Conservation (phyloP, 768 basidiomycete genomes). For the Tricholoma sp. region DNA sequence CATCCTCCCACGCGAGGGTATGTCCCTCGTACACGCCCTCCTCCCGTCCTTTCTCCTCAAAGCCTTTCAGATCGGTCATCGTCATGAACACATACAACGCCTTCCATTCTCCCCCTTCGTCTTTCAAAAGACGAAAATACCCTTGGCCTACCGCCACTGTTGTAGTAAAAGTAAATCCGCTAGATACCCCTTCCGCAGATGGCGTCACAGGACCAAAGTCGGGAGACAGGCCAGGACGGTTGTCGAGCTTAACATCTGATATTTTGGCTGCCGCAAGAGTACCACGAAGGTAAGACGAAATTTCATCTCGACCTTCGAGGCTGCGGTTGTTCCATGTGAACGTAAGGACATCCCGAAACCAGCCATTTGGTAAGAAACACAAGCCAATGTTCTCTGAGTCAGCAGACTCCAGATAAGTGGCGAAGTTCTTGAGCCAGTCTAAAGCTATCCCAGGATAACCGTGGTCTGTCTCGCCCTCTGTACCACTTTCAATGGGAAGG, state of each 20-base stretch:
- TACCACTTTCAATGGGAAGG: background rate
- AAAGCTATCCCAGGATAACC: background rate
- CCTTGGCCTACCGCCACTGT: conserved; percentile 27
- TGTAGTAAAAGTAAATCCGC: conserved; percentile 34
- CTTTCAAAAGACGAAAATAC: conserved; percentile 26
- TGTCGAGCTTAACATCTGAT: conserved; percentile 22
- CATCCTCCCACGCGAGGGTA: conserved; percentile 29
- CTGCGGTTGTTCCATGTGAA: conserved; percentile 41
- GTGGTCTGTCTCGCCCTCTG: background rate
- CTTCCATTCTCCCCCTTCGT: conserved; percentile 24
- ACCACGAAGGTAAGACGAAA: conserved; percentile 25
- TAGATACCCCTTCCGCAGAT: conserved; percentile 22
- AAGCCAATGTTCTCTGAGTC: conserved; percentile 19
- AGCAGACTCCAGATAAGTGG: conserved; percentile 11
- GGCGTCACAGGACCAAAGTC: conserved; percentile 11
- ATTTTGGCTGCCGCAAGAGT: conserved; percentile 19
- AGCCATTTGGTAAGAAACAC: conserved; percentile 30
- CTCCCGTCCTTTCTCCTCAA: conserved; percentile 29
- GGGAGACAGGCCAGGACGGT: conserved; percentile 16
- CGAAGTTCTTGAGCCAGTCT: conserved; percentile 26
- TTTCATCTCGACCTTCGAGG: conserved; percentile 28
- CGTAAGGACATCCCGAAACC: conserved; percentile 36
- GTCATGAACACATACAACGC: conserved; percentile 30
- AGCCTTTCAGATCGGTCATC: conserved; percentile 28
- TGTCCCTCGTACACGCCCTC: conserved; percentile 29